Base-by-base conservation (phyloP, 2,329 filamentous ascomycete genomes). In the Mycosphaerella sp. region DNA sequence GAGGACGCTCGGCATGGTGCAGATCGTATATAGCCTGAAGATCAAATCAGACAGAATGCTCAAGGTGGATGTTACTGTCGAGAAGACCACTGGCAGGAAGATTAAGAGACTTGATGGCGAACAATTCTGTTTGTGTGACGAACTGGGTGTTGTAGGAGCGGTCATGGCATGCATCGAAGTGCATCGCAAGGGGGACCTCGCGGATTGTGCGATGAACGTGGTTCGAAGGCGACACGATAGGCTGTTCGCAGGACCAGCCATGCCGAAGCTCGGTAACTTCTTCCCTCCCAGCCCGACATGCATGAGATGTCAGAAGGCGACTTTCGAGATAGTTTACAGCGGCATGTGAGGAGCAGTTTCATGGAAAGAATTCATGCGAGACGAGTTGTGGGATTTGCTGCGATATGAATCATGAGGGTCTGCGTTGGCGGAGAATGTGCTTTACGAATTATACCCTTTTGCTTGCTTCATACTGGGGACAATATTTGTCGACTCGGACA, bases 271-370 rank as follows among this genome's bases (percentile, higher is more conserved):
- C 10, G 27, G 28, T 35, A 46, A 44, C 16, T 48, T 42, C 32
- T 47, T 46, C 30, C 48, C 44, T 7, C 13, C 35, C 2, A 18
- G 50, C 8, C 18, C 32, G 13, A 43, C 37, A 12, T 58, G 56
- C 46, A 41, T 25, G 17, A 47, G 17, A 34, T 58, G 56, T 34
- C 32, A 43, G 25, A 54, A 54, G 47, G 17, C 30, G 3, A 55
- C 49, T 9, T 53, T 54, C 12, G 46, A 55, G 51, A 53, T 49
- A n/a, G 44, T 58, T 30, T 58, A 54, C 43, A 53, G 53, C 12
- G 54, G 56, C n/a, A 36, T 49, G 12, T 53, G 25, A 51, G 25
- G 10, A 30, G 30, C 6, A 43, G 32, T 12, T 8, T 25, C 27
- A n/a, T 18, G 14, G 32, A 9, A 10, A 25, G 25, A 6, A 25